phyloP scores from a whole-genome alignment of 2,329 filamentous ascomycete species.

The Ophiostoma novo-ulmi region DNA sequence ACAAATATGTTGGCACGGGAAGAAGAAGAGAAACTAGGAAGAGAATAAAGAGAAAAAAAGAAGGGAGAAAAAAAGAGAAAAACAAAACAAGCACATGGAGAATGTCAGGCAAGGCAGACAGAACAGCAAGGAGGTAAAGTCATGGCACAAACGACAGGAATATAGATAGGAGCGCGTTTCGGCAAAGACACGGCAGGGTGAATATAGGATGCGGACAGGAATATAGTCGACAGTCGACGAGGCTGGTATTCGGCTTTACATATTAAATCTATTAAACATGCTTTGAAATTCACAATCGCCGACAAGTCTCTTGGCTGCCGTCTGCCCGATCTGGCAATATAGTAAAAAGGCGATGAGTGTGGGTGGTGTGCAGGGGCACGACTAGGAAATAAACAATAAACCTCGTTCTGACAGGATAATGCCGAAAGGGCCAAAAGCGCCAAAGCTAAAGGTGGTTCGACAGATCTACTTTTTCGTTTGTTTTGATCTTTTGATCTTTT shows the following conservation, averaged over 20 bases:
- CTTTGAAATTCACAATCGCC: not conserved
- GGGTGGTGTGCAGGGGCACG: not conserved
- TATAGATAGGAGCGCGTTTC: not conserved
- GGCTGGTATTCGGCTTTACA: not conserved
- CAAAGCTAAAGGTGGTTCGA: not conserved
- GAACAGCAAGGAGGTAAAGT: not conserved
- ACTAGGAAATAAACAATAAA: not conserved
- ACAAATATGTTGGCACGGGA: not conserved
- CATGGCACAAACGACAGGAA: not conserved
- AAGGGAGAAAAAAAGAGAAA: not conserved
- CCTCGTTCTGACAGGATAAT: not conserved
- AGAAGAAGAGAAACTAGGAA: not conserved
- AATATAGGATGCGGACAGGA: not conserved
- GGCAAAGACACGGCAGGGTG: not conserved
- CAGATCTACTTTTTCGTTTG: not conserved
- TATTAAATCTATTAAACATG: not conserved
- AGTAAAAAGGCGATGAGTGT: not conserved
- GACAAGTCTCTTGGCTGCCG: not conserved
- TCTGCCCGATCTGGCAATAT: not conserved
- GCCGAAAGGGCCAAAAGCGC: slow-evolving; percentile 1
- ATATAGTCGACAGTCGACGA: not conserved
- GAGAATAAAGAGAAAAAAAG: not conserved
- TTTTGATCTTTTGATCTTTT: no score
- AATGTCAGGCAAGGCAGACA: slow-evolving; percentile 2
- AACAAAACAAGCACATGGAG: not conserved